Evolutionary conservation across 805 yeast species (phyloP), one percentile per base, ranked within the genome.

Genomic region (Candida taoyuanica): DNA sequence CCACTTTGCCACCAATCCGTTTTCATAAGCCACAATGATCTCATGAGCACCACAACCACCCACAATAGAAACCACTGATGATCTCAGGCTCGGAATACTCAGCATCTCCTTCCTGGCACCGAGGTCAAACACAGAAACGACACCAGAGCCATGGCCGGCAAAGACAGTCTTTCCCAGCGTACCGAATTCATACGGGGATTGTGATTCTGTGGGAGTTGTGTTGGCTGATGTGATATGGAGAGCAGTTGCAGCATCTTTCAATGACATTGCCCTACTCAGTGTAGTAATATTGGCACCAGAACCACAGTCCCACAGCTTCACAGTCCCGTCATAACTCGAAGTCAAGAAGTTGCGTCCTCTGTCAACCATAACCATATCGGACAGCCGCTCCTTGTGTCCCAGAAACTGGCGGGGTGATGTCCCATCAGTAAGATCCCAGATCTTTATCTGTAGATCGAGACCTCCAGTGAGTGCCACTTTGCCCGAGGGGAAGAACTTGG

Each of bases 281-380:
- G 63, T 58, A 48, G 68, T 60, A 5, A 81, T 52, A 7, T 59
- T 49, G 15, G 50, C 37, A 1, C 81, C 86, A 1, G 70, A 51
- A 0, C 84, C 80, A 55, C 86, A 74, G 49, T 83, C 91, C 89
- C 88, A 84, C 26, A 85, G 52, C 30, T 62, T 66, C 1, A 81
- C 63, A 0, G 73, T 52, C 1, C 85, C 85, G 54, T 77, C 85
- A 5, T 45, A 36, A 6, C 76, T 69, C 9, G 78, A 62, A 6
- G 81, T 70, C 15, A 81, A 44, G 42, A 85, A 63, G 52, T 84
- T 83, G 29, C 91, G 62, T 1, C 95, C 94, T 14, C 73, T 61
- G 0, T 78, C 88, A 15, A 84, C 60, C 44, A 81, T 49, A 3
- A 58, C 67, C 3, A 74, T 43, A 44, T 67, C 81, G 2, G 75